phyloP scores from a whole-genome alignment of 1,284 basidiomycete genomes.

The Acaromyces ingoldii region DNA sequence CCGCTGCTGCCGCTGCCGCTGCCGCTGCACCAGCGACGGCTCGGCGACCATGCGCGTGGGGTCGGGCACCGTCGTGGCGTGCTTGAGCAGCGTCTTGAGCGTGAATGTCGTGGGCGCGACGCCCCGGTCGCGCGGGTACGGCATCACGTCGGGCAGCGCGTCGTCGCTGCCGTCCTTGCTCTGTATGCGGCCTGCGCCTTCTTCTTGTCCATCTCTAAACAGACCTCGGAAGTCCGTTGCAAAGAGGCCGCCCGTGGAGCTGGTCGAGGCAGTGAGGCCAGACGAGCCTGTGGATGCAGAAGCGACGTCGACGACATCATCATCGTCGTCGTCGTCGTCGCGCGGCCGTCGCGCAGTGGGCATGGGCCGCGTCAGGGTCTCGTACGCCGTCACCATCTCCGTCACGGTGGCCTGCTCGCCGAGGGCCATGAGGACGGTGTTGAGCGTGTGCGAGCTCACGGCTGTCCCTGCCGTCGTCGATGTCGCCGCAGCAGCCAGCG shows the following conservation, averaged over 20 bases:
- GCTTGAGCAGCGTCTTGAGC: conserved; percentile 28
- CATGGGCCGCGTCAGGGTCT: conserved; percentile 36
- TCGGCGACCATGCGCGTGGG: conserved; percentile 10
- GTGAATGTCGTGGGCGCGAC: conserved; percentile 40
- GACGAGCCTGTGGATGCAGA: too few relatives aligned
- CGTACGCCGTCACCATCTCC: conserved; percentile 45
- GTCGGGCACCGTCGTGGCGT: conserved; percentile 31
- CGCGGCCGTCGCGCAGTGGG: too few relatives aligned
- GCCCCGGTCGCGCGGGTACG: conserved; percentile 5
- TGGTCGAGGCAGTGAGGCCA: too few relatives aligned
- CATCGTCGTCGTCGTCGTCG: too few relatives aligned
- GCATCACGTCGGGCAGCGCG: background rate
- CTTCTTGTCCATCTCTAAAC: background rate
- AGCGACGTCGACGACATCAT: too few relatives aligned
- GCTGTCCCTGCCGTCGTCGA: too few relatives aligned
- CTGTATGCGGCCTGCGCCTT: background rate
- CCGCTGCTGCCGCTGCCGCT: too few relatives aligned
- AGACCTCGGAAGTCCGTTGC: conserved; percentile 2
- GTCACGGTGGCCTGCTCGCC: conserved; percentile 44
- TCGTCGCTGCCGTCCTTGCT: background rate
- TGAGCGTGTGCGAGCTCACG: conserved; percentile 39
- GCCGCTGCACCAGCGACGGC: background rate
- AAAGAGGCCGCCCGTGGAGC: conserved; percentile 18
- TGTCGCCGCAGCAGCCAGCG: too few relatives aligned
- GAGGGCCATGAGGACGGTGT: conserved; percentile 46